phyloP scores from a whole-genome alignment of 768 basidiomycete genomes.

The Lyophyllum atratum region DNA sequence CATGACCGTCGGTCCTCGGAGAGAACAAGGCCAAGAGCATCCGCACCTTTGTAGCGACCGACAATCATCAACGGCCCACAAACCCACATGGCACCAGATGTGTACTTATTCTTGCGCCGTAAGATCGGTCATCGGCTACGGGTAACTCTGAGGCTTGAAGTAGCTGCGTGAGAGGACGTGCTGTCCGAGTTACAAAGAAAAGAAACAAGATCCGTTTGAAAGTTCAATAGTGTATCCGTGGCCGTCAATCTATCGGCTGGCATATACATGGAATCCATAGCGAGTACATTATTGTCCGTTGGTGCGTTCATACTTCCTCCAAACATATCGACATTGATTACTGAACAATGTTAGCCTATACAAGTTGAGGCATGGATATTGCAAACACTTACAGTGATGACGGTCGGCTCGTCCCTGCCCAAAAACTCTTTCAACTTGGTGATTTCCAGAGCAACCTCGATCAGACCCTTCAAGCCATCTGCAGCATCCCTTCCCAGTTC shows the following conservation, averaged over 20 bases:
- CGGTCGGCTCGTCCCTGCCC: conserved; percentile 88
- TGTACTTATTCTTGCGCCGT: no score
- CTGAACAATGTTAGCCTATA: background rate
- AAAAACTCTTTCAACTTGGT: conserved; percentile 86
- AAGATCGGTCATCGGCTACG: no score
- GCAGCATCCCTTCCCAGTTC: conserved; percentile 78
- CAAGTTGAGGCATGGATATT: background rate
- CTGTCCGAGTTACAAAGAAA: no score
- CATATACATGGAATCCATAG: background rate
- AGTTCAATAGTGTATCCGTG: no score
- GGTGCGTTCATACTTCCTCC: background rate
- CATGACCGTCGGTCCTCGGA: conserved; percentile 2
- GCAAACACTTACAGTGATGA: conserved; percentile 77
- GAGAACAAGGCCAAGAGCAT: background rate
- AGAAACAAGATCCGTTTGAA: no score
- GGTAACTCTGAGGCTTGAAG: no score
- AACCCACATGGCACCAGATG: background rate
- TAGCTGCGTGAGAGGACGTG: no score
- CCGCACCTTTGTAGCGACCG: background rate
- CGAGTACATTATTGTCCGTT: background rate
- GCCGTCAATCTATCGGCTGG: background rate
- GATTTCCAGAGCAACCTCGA: conserved; percentile 89
- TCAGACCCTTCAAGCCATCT: conserved; percentile 91
- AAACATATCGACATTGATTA: background rate
- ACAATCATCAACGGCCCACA: background rate